phyloP scores from a whole-genome alignment of 1,284 basidiomycete species.

The Irpex lacteus region DNA sequence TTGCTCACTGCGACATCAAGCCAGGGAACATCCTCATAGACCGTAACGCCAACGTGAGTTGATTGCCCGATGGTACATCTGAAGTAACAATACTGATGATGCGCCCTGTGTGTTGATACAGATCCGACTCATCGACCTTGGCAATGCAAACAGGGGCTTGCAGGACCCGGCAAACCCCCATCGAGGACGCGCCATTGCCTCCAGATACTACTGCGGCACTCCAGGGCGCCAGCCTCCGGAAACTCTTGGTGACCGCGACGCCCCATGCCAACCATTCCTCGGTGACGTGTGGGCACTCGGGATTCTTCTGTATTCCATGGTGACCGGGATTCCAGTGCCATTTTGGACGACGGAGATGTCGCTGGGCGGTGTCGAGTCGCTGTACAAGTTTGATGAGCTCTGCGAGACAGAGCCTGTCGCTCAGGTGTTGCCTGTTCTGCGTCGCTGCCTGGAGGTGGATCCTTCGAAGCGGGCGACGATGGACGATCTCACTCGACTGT shows the following conservation, averaged over 20 bases:
- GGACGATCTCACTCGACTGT: not conserved
- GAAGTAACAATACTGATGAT: not conserved
- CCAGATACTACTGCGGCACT: not conserved
- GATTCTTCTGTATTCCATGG: not conserved
- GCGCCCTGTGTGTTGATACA: not conserved
- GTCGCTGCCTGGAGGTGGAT: not conserved
- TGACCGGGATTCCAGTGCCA: not conserved
- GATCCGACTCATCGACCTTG: not conserved
- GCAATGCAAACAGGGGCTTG: not conserved
- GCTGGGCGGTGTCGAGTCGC: not conserved
- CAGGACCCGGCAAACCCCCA: not conserved
- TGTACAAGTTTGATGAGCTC: not conserved
- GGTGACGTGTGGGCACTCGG: not conserved
- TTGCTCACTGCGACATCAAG: constrained; percentile 2
- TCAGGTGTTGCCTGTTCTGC: not conserved
- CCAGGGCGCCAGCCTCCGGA: too few relatives aligned
- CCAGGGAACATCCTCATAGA: not conserved
- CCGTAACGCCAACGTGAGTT: not conserved
- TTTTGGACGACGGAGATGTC: not conserved
- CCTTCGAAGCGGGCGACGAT: not conserved
- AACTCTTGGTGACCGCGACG: not conserved
- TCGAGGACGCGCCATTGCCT: not conserved
- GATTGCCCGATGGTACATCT: not conserved
- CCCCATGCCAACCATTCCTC: not conserved
- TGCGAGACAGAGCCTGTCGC: not conserved